Base-by-base conservation (phyloP, 2,329 filamentous ascomycete genomes). In the Hirsutella thompsonii region DNA sequence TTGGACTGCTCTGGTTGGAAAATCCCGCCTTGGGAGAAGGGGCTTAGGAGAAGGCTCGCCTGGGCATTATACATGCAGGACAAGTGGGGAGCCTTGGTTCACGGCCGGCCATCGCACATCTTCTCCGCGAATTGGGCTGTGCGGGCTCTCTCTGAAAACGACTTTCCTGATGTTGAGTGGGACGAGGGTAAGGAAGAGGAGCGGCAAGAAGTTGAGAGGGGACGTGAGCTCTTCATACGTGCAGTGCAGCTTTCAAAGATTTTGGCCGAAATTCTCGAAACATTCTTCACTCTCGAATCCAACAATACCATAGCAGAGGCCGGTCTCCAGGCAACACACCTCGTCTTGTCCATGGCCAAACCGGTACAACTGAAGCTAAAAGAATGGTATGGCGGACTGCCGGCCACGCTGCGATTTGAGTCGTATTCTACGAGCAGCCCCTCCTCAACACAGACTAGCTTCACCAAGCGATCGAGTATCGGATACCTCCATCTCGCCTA, bases 41-140 rank as follows among this genome's bases (percentile, higher is more conserved):
- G 86, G 0, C 60, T 94, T 44, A 74, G 89, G 45, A 92, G 90
- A 57, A 76, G 89, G 38, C 73, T 94, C 34, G 87, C 86, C 1
- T 94, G 89, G 88, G 88, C 85, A 2, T 62, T 94, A 39, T 94
- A 92, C 57, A 90, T 93, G 81, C 87, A 94, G 62, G 89, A 95
- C 61, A 93, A 74, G 60, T 94, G 88, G 88, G 85, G 83, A 14
- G 81, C 87, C 2, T 68, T 94, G 18, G 80, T 92, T 20, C 84
- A 93, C 53, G 87, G 87, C 37, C 79, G 87, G 10, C 88, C 87
- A 1, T 92, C 86, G 4, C 87, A 93, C 49, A 74, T 79, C 33
- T 73, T 75, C 47, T 58, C 66, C 18, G 63, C 69, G 37, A 77
- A 93, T 58, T 94, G 87, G 87, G 86, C 81, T 2, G 86, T 94